Base-by-base conservation (phyloP, 2,329 filamentous ascomycete species). In the Cladorrhinum sp. region DNA sequence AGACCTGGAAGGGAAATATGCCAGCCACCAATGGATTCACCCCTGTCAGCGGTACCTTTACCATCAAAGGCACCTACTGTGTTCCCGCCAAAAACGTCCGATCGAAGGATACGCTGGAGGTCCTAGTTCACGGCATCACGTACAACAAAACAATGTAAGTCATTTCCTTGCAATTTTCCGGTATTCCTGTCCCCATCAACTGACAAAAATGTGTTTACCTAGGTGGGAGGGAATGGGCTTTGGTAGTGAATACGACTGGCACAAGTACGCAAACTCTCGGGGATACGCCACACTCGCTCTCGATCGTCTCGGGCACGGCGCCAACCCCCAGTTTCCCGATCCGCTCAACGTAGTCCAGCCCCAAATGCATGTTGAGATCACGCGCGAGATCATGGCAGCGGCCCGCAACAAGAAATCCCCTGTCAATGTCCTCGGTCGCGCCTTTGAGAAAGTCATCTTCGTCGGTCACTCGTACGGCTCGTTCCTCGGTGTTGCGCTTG, bases 401-500 rank as follows among this genome's bases (percentile, higher is more conserved):
- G 57, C 38, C 41, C 59, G 56, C 27, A 36, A 8, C n/a, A 32
- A 32, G 8, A 23, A 27, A 36, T 49, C 23, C 2, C 9, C 25
- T 0, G 6, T 56, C 22, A 59, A 61, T 50, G 50, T 48, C 1
- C 51, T 64, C 12, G 23, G 20, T 1, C 38, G 10, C 1, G 54
- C 2, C 5, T 67, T 61, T 23, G 3, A 48, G 10, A 62, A 64
- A 27, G 50, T 67, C 20, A 55, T 59, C 22, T 57, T 36, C 1
- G 58, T 65, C 9, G 62, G 64, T 12, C 64, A 65, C 60, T 65
- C 64, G 29, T 61, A 57, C 27, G 63, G 63, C 50, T 60, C 61
- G 16, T 60, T 36, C 48, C 50, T 63, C 36, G 57, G 61, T 24
- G 53, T 53, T 7, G 50, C 56, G 8, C 50, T 62, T 9, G 61